Base-by-base conservation (phyloP, 2,329 filamentous ascomycete species). In the Fusarium chaquense region DNA sequence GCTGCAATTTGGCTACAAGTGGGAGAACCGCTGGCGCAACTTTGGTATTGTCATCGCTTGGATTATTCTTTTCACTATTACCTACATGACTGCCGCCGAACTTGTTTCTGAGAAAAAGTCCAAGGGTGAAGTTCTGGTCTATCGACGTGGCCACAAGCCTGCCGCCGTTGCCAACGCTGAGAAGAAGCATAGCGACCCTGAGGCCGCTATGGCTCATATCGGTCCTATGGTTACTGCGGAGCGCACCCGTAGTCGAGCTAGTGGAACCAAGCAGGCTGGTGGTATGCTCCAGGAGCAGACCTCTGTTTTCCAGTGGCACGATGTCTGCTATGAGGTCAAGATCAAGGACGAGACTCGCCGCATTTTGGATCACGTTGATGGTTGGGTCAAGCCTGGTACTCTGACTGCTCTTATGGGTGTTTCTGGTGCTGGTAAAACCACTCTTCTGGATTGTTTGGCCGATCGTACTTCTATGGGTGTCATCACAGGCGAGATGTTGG, bases 381-480 rank as follows among this genome's bases (percentile, higher is more conserved):
- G 94, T 36, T 98, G 93, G 92, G 93, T 98, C 63, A 96, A 97
- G 80, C 94, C 94, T 5, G 94, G 94, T 63, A 97, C 93, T 18
- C 79, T 97, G 56, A 97, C 94, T 15, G 94, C 93, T 40, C 84
- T 97, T 5, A 97, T 97, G 94, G 92, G 93, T 81, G 93, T 94
- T 10, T 94, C 91, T 33, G 94, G 94, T 71, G 94, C 94, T n/a
- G 94, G 94, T 62, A 98, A 98, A 80, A 98, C 94, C 0, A 97
- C 94, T 1, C 86, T 98, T 30, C 83, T 98, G 33, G 93, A 97
- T 79, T 92, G 93, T 36, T 85, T 98, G 69, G 94, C 94, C 46
- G 92, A 92, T 62, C 91, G 94, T 77, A 91, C 91, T 13, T 94
- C 92, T 1, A 95, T 96, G 89, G 94, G 94, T 80, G 91, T 97